phyloP scores from a whole-genome alignment of 306 rosid genomes.

The Vicia sativa region DNA sequence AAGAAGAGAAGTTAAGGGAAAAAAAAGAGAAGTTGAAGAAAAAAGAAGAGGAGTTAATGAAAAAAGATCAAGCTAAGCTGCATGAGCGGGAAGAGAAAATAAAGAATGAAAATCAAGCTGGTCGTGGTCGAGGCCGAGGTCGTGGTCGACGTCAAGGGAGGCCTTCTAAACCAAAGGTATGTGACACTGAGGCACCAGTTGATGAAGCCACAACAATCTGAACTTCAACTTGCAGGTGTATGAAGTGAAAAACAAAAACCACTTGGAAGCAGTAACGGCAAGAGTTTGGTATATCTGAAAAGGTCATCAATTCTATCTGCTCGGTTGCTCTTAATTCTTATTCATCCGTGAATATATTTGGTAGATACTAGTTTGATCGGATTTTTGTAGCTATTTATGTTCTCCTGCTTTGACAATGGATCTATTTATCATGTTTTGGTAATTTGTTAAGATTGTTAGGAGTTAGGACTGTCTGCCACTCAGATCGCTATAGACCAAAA shows the following conservation, averaged over 20 bases:
- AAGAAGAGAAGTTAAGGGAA: not conserved
- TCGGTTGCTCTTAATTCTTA: not conserved
- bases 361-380: no score
- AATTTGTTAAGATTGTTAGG: slow-evolving; percentile 12
- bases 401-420: slow-evolving; percentile 16
- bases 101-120: not conserved
- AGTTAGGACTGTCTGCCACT: slow-evolving; percentile 8
- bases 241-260: not conserved
- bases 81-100: not conserved
- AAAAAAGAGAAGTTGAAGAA: not conserved
- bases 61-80: not conserved
- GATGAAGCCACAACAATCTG: slow-evolving; percentile 1
- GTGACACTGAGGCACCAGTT: slow-evolving; percentile 1
- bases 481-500: no score
- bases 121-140: not conserved
- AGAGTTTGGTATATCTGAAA: not conserved
- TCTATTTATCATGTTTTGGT: not conserved
- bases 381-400: not conserved
- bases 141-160: slow-evolving; percentile 23
- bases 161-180: slow-evolving; percentile 11
- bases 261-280: not conserved
- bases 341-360: no score
- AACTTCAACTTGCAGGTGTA: slow-evolving; percentile 8
- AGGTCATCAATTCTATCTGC: not conserved
- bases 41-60: not conserved